Base-by-base conservation (phyloP, 495 filamentous ascomycete genomes). In the Neurospora discreta region DNA sequence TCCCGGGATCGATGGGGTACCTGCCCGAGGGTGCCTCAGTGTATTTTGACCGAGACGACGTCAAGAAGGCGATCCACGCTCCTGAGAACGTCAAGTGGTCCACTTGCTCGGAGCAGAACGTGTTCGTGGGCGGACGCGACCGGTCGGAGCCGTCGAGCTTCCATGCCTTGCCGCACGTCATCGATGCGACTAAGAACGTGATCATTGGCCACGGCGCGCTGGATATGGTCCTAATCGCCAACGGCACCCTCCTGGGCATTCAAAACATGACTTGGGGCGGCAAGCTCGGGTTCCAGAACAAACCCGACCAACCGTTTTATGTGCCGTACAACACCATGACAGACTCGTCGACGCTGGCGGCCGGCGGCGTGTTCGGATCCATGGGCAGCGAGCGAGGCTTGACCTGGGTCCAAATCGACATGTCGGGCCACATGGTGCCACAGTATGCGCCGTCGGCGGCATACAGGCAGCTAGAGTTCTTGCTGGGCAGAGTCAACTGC, bases 211-310 rank as follows among this genome's bases (percentile, higher is more conserved):
- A 93, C 75, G 91, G 90, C 23, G 73, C 78, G n/a, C 79, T 86
- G 68, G 89, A 90, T 70, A 86, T 81, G 73, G 73, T 89, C 43
- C 81, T 93, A 5, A 82, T 92, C 33, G 73, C 83, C 67, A 91
- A 93, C 74, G 91, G 92, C 13, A 89, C 90, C 0, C 83, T 95
- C 0, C 81, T 91, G 16, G 88, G 86, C 23, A 90, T 95, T 44
- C 92, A 95, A 75, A 94, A 94, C 78, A 93, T 95, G 91, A 94
- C 91, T 0, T 95, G 90, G 90, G 87, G 88, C 71, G 92, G 92
- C 6, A 77, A 77, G 15, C 87, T 90, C 70, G 92, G 92, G 1
- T 94, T 95, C 82, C 84, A 87, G 52, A 75, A 73, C 15, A 78
- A 82, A 1, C 91, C 91, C 0, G 74, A 77, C 2, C 86, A 87